Conservation (phyloP, 768 basidiomycete species). For the Boletus coccyginus region DNA sequence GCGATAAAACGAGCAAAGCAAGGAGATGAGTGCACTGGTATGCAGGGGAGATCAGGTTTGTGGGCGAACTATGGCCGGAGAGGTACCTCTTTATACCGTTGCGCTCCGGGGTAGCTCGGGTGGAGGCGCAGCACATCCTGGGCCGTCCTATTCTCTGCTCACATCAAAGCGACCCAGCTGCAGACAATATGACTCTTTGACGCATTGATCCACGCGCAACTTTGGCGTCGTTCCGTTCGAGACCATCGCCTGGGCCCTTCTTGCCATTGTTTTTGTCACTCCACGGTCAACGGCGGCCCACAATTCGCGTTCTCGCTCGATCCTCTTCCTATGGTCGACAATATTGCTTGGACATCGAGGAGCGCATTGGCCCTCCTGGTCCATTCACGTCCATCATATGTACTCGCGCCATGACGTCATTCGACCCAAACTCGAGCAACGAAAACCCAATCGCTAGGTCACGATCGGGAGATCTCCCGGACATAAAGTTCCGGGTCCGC, state of each 20-base stretch:
- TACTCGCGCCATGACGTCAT: not conserved
- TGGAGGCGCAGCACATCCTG: not conserved
- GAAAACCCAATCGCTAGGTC: too few relatives aligned
- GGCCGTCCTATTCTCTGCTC: not conserved
- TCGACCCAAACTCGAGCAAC: not conserved
- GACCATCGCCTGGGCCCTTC: not conserved
- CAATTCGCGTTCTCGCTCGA: not conserved
- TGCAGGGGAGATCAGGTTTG: not conserved
- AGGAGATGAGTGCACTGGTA: not conserved
- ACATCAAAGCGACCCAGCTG: not conserved
- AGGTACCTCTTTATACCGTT: constrained; percentile 1
- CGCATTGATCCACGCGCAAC: not conserved
- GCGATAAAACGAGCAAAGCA: not conserved
- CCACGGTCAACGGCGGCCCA: not conserved
- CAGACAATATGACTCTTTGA: too few relatives aligned
- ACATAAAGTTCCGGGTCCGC: too few relatives aligned
- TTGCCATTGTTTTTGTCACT: not conserved
- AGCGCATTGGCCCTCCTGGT: not conserved
- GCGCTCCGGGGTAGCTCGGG: not conserved
- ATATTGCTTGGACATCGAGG: too few relatives aligned
- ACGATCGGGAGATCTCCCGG: too few relatives aligned
- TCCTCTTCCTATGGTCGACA: not conserved
- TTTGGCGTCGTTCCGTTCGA: not conserved
- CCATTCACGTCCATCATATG: not conserved
- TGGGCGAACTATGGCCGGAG: not conserved